These are phyloP conservation scores for Diaporthe aspalathi DNA, from an alignment of 2,329 filamentous ascomycete genomes.

Conservation along the genomic window DNA sequence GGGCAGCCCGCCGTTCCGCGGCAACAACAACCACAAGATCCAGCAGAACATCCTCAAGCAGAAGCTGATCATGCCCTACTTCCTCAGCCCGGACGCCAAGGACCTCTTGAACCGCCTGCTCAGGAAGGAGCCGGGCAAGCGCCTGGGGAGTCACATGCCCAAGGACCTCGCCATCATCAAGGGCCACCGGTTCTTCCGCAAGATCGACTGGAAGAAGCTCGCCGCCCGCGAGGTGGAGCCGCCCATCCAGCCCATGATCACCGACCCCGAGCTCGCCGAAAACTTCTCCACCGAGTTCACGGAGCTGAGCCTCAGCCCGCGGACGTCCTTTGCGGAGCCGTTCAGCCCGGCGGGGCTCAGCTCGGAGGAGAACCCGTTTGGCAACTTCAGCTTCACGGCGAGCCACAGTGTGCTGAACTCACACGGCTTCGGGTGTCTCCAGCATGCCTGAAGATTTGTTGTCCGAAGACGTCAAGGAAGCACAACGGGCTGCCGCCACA, in stretches of 20 bases:
- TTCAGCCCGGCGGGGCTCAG: constrained; percentile 52
- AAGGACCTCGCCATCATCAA: constrained; percentile 89
- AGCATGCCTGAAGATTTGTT: constrained; percentile 6
- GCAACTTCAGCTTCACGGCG: constrained; percentile 73
- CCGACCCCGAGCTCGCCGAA: constrained; percentile 94
- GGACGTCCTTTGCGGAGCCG: constrained; percentile 46
- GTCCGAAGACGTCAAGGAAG: background rate
- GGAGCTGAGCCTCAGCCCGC: constrained; percentile 80
- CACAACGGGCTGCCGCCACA: background rate
- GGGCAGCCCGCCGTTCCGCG: constrained; percentile 89
- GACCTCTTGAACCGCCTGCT: constrained; percentile 91
- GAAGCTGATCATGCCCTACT: constrained; percentile 90
- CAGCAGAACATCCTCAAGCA: constrained; percentile 96
- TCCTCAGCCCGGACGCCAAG: constrained; percentile 90
- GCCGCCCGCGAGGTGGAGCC: constrained; percentile 85
- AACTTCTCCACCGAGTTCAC: constrained; percentile 98
- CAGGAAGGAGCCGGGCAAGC: constrained; percentile 91
- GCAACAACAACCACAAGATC: constrained; percentile 92
- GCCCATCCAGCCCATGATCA: constrained; percentile 93
- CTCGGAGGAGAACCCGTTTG: constrained; percentile 67
- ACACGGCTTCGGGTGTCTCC: constrained; percentile 34
- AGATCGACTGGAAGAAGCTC: constrained; percentile 93
- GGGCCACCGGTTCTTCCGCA: constrained; percentile 94
- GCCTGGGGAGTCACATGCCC: constrained; percentile 87
- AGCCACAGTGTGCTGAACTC: constrained; percentile 60